Percentiles rank a stretch among this genome's conserved stretches.
These are phyloP conservation scores for Sporothrix variecibatus DNA, from an alignment of 2,329 filamentous ascomycete genomes.

Conservation along the genomic window DNA sequence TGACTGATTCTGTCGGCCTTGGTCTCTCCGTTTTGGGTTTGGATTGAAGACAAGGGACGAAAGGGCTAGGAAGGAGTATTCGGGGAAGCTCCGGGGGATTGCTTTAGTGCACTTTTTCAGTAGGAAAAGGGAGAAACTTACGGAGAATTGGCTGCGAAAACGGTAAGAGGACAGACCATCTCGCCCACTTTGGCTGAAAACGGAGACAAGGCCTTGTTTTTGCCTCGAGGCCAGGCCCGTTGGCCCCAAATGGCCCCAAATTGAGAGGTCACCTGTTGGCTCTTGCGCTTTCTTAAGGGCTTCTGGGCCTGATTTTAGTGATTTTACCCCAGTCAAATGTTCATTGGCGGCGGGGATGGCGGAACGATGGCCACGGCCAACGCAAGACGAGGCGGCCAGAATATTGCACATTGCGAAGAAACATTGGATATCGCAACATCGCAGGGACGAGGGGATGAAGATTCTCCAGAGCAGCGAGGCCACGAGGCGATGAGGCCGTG, in stretches of 20 bases:
- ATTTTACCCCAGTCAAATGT: neutral
- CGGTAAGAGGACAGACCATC: neutral
- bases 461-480: neutral
- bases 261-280: slow-evolving; percentile 4
- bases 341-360: slow-evolving; percentile 3
- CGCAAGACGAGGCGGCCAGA: neutral
- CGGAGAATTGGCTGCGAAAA: neutral
- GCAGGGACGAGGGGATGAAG: neutral
- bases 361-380: neutral
- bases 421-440: neutral
- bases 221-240: neutral
- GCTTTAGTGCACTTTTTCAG: neutral
- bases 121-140: neutral
- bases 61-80: neutral
- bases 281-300: neutral
- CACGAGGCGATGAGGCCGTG: neutral
- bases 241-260: neutral
- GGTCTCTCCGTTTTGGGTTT: slow-evolving; percentile 9
- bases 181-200: neutral
- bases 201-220: neutral
- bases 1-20: neutral
- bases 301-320: neutral
- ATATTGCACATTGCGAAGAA: neutral
- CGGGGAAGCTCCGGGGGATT: neutral
- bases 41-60: neutral